Percentiles rank a stretch among this genome's conserved stretches.
These are phyloP conservation scores for Metschnikowia colocasiae DNA, from an alignment of 805 yeast genomes.

Conservation along the genomic window DNA sequence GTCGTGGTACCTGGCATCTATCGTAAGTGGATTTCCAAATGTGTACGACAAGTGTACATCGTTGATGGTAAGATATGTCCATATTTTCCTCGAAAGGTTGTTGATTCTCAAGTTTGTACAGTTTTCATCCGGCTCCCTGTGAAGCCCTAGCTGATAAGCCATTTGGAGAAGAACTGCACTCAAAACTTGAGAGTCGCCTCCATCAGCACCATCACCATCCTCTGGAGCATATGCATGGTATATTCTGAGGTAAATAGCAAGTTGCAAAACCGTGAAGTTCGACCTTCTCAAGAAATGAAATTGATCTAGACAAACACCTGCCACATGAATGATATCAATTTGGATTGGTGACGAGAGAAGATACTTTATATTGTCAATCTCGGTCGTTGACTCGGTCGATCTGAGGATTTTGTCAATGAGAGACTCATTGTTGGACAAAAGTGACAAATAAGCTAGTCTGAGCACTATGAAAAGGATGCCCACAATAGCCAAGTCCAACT, in stretches of 20 bases:
- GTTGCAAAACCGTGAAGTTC: constrained; percentile 29
- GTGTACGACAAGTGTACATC: constrained; percentile 13
- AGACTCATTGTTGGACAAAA: constrained; percentile 29
- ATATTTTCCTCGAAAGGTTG: constrained; percentile 24
- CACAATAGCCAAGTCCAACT: constrained; percentile 38
- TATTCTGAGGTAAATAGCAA: constrained; percentile 27
- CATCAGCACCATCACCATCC: constrained; percentile 41
- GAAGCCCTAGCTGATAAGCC: constrained; percentile 64
- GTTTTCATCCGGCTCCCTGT: constrained; percentile 55
- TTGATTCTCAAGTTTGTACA: constrained; percentile 18
- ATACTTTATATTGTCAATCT: constrained; percentile 30
- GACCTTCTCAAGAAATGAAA: constrained; percentile 45
- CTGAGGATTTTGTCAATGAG: constrained; percentile 27
- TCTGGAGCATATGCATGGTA: constrained; percentile 38
- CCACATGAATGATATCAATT: constrained; percentile 43
- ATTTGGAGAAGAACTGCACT: constrained; percentile 45
- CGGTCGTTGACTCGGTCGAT: constrained; percentile 22
- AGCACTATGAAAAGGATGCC: constrained; percentile 41
- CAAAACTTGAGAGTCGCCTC: constrained; percentile 32
- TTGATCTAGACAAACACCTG: constrained; percentile 53
- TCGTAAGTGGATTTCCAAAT: constrained; percentile 16
- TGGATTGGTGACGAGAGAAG: constrained; percentile 46
- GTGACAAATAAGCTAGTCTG: constrained; percentile 40
- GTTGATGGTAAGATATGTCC: constrained; percentile 19
- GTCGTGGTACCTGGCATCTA: constrained; percentile 11